Evolutionary conservation across 768 basidiomycete species (phyloP).

Genomic region (Pulveroboletus ravenelii): DNA sequence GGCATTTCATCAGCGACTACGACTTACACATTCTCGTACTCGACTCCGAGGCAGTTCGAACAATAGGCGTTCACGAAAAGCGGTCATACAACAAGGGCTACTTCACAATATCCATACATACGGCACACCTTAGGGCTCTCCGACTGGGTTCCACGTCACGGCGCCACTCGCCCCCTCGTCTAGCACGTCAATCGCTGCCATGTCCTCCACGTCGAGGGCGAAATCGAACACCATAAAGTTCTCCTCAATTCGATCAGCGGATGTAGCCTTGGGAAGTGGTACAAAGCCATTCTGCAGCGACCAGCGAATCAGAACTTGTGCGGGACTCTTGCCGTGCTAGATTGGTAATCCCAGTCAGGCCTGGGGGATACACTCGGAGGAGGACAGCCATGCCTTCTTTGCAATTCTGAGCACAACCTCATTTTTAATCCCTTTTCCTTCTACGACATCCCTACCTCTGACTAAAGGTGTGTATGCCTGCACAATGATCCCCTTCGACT

Average conservation of each 20-base stretch:
- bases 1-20: neutral
- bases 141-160: conserved; percentile 79
- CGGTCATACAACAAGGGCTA: neutral
- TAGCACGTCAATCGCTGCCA: conserved; percentile 57
- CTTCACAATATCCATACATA: neutral
- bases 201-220: conserved; percentile 56
- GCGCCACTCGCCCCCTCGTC: conserved; percentile 69
- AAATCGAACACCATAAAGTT: conserved; percentile 77
- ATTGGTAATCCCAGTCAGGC: neutral
- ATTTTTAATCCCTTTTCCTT: conserved; percentile 40
- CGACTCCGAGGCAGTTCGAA: too few species aligned
- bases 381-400: conserved; percentile 42
- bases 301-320: conserved; percentile 51
- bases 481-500: conserved; percentile 51
- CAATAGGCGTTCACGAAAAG: neutral
- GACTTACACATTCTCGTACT: neutral
- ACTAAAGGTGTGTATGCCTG: conserved; percentile 74
- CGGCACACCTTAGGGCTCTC: conserved; percentile 20
- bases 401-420: conserved; percentile 48
- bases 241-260: conserved; percentile 58
- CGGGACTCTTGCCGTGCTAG: conserved; percentile 27
- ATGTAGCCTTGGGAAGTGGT: conserved; percentile 76
- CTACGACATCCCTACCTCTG: conserved; percentile 32
- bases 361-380: neutral
- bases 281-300: conserved; percentile 51